Evolutionary conservation across 1,284 basidiomycete genomes (phyloP).

Genomic region (Golubevia sp.): DNA sequence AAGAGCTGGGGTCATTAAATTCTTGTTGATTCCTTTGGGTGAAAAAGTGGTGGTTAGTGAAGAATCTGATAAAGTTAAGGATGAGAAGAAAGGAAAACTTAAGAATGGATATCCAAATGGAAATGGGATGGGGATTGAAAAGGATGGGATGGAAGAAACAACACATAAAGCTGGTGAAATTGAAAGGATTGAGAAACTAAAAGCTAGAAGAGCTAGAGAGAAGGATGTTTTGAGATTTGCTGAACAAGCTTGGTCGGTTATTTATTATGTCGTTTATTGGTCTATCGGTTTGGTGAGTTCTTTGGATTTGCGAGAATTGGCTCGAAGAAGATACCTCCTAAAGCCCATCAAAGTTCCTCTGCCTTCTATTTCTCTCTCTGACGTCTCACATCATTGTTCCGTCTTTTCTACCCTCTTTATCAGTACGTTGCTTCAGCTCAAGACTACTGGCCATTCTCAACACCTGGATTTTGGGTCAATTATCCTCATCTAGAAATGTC

Average conservation of each 20-base stretch:
- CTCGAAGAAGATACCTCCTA: not conserved
- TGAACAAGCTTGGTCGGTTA: constrained; percentile 51
- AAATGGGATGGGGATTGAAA: too few species aligned
- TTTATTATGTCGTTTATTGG: constrained; percentile 40
- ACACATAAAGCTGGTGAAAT: not conserved
- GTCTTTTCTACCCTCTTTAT: not conserved
- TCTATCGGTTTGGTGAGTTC: constrained; percentile 27
- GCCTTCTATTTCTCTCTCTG: not conserved
- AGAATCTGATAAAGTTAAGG: constrained; percentile 1
- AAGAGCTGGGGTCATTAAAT: constrained; percentile 35
- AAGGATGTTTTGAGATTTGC: constrained; percentile 46
- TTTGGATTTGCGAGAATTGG: not conserved
- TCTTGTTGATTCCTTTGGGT: constrained; percentile 37
- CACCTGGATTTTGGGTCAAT: constrained; percentile 40
- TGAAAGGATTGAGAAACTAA: not conserved
- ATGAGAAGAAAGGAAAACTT: not conserved
- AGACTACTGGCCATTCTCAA: constrained; percentile 43
- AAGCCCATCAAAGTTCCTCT: not conserved
- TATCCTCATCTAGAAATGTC: constrained; percentile 39
- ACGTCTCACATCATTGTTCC: not conserved
- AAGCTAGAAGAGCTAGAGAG: constrained; percentile 21
- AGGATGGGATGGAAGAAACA: too few species aligned
- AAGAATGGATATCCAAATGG: not conserved
- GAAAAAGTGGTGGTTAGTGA: constrained; percentile 19
- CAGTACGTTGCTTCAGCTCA: constrained; percentile 30